phyloP scores from a whole-genome alignment of 805 yeast species.

The Candida oleophila region DNA sequence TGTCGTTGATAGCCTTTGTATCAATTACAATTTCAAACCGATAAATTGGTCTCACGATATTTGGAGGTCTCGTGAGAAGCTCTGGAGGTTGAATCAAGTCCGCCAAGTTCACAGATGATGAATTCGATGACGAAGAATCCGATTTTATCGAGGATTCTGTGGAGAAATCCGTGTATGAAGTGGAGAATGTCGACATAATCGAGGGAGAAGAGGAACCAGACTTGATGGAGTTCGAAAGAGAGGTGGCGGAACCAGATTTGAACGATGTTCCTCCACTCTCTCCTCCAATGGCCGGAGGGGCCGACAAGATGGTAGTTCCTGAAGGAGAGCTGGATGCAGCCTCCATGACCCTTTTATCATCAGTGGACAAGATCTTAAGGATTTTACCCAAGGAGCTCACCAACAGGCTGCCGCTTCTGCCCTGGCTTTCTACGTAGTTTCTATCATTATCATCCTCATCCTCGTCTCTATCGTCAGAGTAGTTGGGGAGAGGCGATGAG shows the following conservation, averaged over 20 bases:
- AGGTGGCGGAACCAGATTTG: conserved; percentile 32
- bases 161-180: conserved; percentile 35
- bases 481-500: conserved; percentile 1
- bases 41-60: conserved; percentile 43
- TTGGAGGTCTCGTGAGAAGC: conserved; percentile 42
- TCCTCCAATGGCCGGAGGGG: background rate
- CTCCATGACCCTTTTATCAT: conserved; percentile 3
- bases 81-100: conserved; percentile 27
- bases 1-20: conserved; percentile 38
- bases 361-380: conserved; percentile 33
- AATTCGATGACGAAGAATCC: conserved; percentile 22
- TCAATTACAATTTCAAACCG: conserved; percentile 47
- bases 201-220: conserved; percentile 40
- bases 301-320: background rate
- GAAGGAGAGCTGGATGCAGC: background rate
- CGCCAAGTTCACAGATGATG: conserved; percentile 2
- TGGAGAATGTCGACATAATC: conserved; percentile 34
- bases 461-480: background rate
- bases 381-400: conserved; percentile 35
- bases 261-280: too few relatives aligned
- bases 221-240: conserved; percentile 30
- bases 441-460: background rate
- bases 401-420: conserved; percentile 19
- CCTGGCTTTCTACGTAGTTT: conserved; percentile 4
- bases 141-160: conserved; percentile 29